These are phyloP conservation scores for Thielaviopsis ethacetica DNA, from an alignment of 2,329 filamentous ascomycete species.

Conservation along the genomic window DNA sequence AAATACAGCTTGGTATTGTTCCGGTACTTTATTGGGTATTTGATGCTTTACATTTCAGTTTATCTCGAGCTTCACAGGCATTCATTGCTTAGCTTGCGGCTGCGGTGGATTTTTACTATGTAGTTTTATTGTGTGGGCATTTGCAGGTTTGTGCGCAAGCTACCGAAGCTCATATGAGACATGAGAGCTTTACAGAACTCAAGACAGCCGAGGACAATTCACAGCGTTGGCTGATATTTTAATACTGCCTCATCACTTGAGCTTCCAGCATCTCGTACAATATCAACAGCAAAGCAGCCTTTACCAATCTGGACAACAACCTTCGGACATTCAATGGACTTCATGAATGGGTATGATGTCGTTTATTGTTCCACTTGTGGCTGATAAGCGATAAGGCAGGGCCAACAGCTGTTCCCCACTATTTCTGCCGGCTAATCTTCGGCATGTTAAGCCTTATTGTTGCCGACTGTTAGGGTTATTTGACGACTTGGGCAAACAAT, in stretches of 20 bases:
- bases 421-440: background rate
- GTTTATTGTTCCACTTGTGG: background rate
- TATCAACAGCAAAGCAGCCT: background rate
- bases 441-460: background rate
- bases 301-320: background rate
- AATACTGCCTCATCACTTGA: background rate
- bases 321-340: background rate
- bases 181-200: background rate
- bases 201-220: background rate
- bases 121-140: background rate
- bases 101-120: no score
- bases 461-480: background rate
- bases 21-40: no score
- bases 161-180: background rate
- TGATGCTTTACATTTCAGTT: no score
- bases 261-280: background rate
- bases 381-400: conserved; percentile 6
- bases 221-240: background rate
- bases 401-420: background rate
- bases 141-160: background rate
- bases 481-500: no score
- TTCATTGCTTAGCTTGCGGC: no score
- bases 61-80: no score
- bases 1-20: no score
- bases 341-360: background rate